phyloP scores from a whole-genome alignment of 768 basidiomycete genomes.

The Termitomyces sp. region DNA sequence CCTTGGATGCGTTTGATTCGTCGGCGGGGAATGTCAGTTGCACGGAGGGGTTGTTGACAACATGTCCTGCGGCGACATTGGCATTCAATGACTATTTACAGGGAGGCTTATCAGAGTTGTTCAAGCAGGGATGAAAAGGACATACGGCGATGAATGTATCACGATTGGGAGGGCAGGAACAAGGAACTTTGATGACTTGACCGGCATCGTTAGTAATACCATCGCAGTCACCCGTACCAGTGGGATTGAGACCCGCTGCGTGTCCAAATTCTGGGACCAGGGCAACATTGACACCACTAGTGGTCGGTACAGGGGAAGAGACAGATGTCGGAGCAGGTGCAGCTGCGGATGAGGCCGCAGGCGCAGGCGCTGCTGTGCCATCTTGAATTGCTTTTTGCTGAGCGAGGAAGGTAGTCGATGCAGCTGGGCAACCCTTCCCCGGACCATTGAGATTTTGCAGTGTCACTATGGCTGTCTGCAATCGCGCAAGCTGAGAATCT shows the following conservation, averaged over 20 bases:
- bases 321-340: slow-evolving; percentile 22
- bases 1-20: slow-evolving; percentile 47
- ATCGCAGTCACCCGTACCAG: slow-evolving; percentile 70
- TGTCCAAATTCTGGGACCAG: slow-evolving; percentile 61
- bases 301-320: slow-evolving; percentile 20
- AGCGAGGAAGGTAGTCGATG: slow-evolving; percentile 59
- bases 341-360: slow-evolving; percentile 17
- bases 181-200: slow-evolving; percentile 59
- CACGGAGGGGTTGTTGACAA: slow-evolving; percentile 58
- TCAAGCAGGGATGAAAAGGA: background rate
- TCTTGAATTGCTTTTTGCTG: slow-evolving; percentile 36
- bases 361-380: slow-evolving; percentile 22
- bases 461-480: slow-evolving; percentile 59
- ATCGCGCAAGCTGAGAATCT: slow-evolving; percentile 49
- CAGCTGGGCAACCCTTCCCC: slow-evolving; percentile 65
- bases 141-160: slow-evolving; percentile 47
- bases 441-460: slow-evolving; percentile 70
- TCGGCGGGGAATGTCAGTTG: slow-evolving; percentile 62
- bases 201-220: slow-evolving; percentile 54
- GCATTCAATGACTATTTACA: slow-evolving; percentile 38
- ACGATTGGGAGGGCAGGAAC: slow-evolving; percentile 60
- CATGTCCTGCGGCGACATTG: slow-evolving; percentile 61
- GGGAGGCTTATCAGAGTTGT: background rate
- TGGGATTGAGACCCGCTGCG: slow-evolving; percentile 56
- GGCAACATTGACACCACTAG: slow-evolving; percentile 44